phyloP scores from a whole-genome alignment of 495 filamentous ascomycete species.

The Margaritispora aquatica region DNA sequence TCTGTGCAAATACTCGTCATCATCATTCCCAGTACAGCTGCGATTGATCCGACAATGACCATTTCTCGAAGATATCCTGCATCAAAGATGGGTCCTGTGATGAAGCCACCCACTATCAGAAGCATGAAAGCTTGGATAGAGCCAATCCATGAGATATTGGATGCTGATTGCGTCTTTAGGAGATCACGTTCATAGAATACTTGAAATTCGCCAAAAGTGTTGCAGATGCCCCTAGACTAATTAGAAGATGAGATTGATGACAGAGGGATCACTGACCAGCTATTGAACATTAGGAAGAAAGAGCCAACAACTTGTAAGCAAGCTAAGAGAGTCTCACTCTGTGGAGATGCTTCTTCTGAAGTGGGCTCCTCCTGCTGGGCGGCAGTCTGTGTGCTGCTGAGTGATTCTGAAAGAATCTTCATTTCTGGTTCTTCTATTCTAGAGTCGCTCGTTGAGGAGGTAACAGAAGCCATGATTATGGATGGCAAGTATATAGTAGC shows the following conservation, averaged over 20 bases:
- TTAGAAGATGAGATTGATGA: neutral
- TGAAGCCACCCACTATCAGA: constrained; percentile 64
- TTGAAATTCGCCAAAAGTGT: constrained; percentile 69
- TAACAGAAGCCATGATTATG: neutral
- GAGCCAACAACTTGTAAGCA: constrained; percentile 51
- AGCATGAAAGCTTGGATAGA: constrained; percentile 68
- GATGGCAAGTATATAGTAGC: neutral
- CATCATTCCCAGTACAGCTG: constrained; percentile 61
- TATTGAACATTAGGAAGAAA: constrained; percentile 53
- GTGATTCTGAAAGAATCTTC: neutral
- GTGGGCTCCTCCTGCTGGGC: neutral
- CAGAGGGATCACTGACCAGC: constrained; percentile 36
- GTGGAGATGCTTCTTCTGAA: neutral
- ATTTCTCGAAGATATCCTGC: constrained; percentile 50
- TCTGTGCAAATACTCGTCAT: constrained; percentile 56
- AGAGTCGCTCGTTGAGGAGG: neutral
- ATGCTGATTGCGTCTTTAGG: constrained; percentile 40
- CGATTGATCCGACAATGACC: constrained; percentile 40
- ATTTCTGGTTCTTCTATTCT: neutral
- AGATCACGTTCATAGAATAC: constrained; percentile 53
- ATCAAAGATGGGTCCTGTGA: constrained; percentile 58
- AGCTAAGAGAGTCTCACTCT: constrained; percentile 31
- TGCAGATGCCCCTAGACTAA: constrained; percentile 71
- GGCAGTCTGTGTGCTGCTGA: neutral
- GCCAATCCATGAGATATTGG: constrained; percentile 71